phyloP scores from a whole-genome alignment of 2,329 filamentous ascomycete genomes.

The Lachnellula cervina region DNA sequence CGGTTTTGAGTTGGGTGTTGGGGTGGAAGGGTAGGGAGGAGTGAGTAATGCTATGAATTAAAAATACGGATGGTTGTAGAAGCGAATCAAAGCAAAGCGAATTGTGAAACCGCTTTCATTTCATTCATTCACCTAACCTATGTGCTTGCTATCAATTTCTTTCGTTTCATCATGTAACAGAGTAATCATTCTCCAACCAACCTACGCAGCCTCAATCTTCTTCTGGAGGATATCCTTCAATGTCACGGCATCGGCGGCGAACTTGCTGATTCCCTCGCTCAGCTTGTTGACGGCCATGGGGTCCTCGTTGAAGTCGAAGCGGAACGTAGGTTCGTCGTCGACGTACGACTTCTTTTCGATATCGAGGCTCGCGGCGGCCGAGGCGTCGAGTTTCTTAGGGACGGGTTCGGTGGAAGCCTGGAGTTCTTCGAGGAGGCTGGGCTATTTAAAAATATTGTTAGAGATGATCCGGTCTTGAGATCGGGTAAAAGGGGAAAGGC shows the following conservation, averaged over 20 bases:
- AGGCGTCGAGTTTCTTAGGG: constrained; percentile 86
- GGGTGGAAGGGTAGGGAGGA: background rate
- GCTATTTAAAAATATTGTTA: constrained; percentile 43
- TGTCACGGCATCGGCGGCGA: constrained; percentile 89
- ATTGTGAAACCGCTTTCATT: background rate
- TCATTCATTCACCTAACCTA: background rate
- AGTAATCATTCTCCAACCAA: background rate
- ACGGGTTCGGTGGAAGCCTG: constrained; percentile 77
- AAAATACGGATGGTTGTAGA: background rate
- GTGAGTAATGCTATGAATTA: too few relatives aligned
- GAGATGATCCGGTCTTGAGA: background rate
- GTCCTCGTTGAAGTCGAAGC: constrained; percentile 99
- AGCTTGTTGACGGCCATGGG: constrained; percentile 99
- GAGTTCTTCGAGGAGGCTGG: constrained; percentile 89
- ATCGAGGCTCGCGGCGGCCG: constrained; percentile 60
- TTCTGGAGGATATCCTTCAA: constrained; percentile 87
- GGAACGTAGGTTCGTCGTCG: constrained; percentile 83
- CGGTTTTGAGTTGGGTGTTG: background rate
- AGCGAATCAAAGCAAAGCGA: background rate
- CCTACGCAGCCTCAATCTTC: constrained; percentile 57
- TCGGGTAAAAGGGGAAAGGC: constrained; percentile 32
- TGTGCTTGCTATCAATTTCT: background rate
- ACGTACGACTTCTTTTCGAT: constrained; percentile 90
- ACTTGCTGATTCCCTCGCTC: constrained; percentile 98
- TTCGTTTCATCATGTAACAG: background rate